phyloP scores from a whole-genome alignment of 2,329 filamentous ascomycete genomes.

The Alternaria gansuensis region DNA sequence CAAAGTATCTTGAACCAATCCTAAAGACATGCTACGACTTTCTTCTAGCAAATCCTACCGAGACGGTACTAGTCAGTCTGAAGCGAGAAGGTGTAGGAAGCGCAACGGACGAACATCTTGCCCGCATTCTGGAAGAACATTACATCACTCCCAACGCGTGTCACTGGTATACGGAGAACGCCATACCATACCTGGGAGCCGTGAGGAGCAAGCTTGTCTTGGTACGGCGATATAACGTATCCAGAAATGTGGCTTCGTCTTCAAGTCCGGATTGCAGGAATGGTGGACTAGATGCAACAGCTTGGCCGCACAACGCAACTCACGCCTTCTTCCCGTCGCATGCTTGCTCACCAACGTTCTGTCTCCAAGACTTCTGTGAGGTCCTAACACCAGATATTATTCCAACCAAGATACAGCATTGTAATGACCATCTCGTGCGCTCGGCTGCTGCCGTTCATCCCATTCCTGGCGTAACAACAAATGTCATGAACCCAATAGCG shows the following conservation, averaged over 20 bases:
- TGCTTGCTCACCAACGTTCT: slow-evolving; percentile 57
- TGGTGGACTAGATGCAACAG: slow-evolving; percentile 64
- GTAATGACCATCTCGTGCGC: slow-evolving; percentile 78
- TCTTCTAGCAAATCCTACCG: slow-evolving; percentile 77
- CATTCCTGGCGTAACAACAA: slow-evolving; percentile 54
- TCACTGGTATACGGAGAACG: slow-evolving; percentile 79
- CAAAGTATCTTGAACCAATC: slow-evolving; percentile 79
- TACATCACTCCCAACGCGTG: slow-evolving; percentile 68
- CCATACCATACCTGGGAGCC: slow-evolving; percentile 78
- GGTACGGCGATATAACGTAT: slow-evolving; percentile 77
- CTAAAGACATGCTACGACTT: slow-evolving; percentile 77
- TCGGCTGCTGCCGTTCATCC: slow-evolving; percentile 57
- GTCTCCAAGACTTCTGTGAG: slow-evolving; percentile 95
- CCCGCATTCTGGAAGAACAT: slow-evolving; percentile 74
- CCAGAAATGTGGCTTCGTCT: background rate
- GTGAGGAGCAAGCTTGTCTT: slow-evolving; percentile 84
- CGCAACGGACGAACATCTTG: slow-evolving; percentile 80
- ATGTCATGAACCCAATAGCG: slow-evolving; percentile 54
- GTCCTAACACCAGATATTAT: slow-evolving; percentile 79
- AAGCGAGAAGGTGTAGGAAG: slow-evolving; percentile 90
- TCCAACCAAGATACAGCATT: slow-evolving; percentile 78
- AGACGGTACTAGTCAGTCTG: slow-evolving; percentile 84
- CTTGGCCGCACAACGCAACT: slow-evolving; percentile 89
- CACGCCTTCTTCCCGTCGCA: slow-evolving; percentile 74
- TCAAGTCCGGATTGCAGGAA: slow-evolving; percentile 5